Evolutionary conservation across 805 yeast species (phyloP), one percentile per base, ranked within the genome.

Genomic region (Hanseniaspora lachancei): DNA sequence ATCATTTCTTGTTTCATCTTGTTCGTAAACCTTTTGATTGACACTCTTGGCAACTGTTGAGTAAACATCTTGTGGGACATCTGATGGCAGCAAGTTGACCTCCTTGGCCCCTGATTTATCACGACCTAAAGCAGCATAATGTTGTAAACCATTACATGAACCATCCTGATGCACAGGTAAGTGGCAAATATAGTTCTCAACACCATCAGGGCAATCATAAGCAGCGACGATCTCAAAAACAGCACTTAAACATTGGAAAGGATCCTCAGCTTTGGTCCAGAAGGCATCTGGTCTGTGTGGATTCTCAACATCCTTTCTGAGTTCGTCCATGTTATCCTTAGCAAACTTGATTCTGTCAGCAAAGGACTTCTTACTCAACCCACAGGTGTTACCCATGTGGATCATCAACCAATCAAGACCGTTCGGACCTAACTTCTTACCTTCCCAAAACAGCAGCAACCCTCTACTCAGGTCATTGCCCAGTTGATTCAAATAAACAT

Each of bases 81-180:
- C 84, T 36, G 80, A 76, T 13, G 91, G 89, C 42, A 79, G 70
- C 64, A 85, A 71, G 63, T 85, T 85, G 40, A 85, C 95, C 68
- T 85, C 91, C 53, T 71, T 74, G 2, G 93, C 95, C 70, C 95
- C 95, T 67, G 81, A 89, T 18, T 77, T 61, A 68, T 85, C 95
- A 71, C 93, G 91, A 66, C 93, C 93, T 53, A 85, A 71, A 0
- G 95, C 95, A 29, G 95, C 93, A 68, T 85, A 85, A 71, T 85
- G 95, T 63, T 85, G 95, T 58, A 85, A 73, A 20, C 95, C 95
- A 64, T 85, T 85, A 71, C 95, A 85, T 0, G 93, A 84, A 62
- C 95, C 95, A 70, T 85, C 95, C 68, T 84, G 91, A 66, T 85
- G 93, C 39, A 85, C 84, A 1, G 93, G 91, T 59, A 82, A 81